A percentile compares a stretch with the other conserved stretches of the same genome.
phyloP scores from a whole-genome alignment of 768 basidiomycete species.

The Mycena amicta region DNA sequence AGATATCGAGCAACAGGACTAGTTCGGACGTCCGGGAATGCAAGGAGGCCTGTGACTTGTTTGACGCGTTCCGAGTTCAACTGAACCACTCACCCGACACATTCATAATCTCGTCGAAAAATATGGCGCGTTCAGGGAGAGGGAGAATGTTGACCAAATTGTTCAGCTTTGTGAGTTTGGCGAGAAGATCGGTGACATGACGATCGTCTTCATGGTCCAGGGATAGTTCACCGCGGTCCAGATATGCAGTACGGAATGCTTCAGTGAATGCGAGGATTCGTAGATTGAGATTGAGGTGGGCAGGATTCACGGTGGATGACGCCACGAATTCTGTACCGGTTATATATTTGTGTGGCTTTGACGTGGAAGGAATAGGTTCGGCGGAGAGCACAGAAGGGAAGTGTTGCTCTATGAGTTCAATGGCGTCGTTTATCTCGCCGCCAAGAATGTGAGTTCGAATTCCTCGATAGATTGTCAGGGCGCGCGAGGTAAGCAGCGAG shows the following conservation, averaged over 20 bases:
- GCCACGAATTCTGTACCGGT: slow-evolving; percentile 50
- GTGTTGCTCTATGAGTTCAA: slow-evolving; percentile 61
- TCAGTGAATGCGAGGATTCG: slow-evolving; percentile 89
- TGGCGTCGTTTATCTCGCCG: slow-evolving; percentile 77
- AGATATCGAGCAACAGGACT: slow-evolving; percentile 79
- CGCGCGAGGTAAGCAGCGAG: no score
- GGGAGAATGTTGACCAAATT: slow-evolving; percentile 59
- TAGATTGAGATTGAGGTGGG: slow-evolving; percentile 80
- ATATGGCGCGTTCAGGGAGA: slow-evolving; percentile 59
- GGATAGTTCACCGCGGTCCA: slow-evolving; percentile 18
- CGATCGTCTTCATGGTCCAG: slow-evolving; percentile 31
- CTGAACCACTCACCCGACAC: no score
- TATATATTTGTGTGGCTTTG: slow-evolving; percentile 28
- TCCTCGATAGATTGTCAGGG: slow-evolving; percentile 46
- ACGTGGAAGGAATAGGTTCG: slow-evolving; percentile 24
- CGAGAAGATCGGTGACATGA: slow-evolving; percentile 53
- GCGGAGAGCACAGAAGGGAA: slow-evolving; percentile 71
- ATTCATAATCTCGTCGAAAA: slow-evolving; percentile 69
- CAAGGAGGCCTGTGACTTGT: slow-evolving; percentile 82
- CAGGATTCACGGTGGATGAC: slow-evolving; percentile 69
- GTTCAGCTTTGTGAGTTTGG: slow-evolving; percentile 68
- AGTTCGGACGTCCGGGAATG: slow-evolving; percentile 79
- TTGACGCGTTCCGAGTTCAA: no score
- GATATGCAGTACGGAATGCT: slow-evolving; percentile 64
- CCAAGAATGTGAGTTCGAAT: slow-evolving; percentile 70